Conservation (phyloP, 2,329 filamentous ascomycete species). For the Penicillium freii region DNA sequence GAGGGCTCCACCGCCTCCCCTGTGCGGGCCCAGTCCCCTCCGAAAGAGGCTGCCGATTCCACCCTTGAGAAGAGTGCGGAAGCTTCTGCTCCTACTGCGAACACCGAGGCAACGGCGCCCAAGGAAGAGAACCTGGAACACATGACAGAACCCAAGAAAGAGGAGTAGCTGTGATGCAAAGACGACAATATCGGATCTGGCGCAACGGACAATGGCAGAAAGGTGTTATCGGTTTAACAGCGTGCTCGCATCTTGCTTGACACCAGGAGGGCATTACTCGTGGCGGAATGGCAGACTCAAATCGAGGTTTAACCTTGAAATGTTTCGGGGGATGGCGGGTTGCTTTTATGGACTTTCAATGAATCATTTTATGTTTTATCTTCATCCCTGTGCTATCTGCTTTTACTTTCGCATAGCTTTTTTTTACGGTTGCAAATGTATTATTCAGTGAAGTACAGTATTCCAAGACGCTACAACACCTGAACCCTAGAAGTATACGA, state of each 20-base stretch:
- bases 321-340: neutral
- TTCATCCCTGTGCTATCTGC: conserved; percentile 1
- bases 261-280: conserved; percentile 9
- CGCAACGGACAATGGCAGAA: conserved; percentile 38
- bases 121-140: conserved; percentile 14
- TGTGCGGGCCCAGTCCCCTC: conserved; percentile 19
- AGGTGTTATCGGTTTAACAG: conserved; percentile 37
- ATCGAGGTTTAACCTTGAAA: conserved; percentile 1
- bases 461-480: neutral
- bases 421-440: conserved; percentile 9
- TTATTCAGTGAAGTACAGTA: conserved; percentile 3
- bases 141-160: conserved; percentile 32
- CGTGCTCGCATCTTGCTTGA: conserved; percentile 21
- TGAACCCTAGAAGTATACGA: neutral
- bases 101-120: conserved; percentile 13
- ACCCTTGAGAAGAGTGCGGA: conserved; percentile 9
- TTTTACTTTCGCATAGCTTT: conserved; percentile 4
- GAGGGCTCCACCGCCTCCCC: conserved; percentile 19
- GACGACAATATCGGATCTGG: conserved; percentile 32
- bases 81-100: conserved; percentile 11
- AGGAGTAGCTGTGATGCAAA: conserved; percentile 27
- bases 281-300: conserved; percentile 8
- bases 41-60: conserved; percentile 21
- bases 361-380: conserved; percentile 6
- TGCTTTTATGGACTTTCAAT: conserved; percentile 8